Percentiles rank a stretch among this genome's conserved stretches.
Evolutionary conservation across 805 yeast genomes (phyloP).

Genomic region (Vanderwaltozyma yarrowii): DNA sequence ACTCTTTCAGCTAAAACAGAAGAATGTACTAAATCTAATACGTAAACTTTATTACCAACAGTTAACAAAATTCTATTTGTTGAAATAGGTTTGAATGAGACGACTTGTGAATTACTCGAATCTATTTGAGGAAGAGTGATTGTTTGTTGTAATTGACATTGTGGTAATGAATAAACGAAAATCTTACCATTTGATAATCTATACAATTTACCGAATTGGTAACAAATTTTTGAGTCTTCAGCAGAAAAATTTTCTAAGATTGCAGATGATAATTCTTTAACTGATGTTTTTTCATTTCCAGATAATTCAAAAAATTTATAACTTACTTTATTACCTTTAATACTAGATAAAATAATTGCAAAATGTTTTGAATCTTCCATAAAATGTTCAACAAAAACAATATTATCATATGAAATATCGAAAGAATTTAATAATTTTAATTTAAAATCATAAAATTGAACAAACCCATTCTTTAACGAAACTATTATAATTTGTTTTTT

Average conservation of each 20-base stretch:
- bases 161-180: slow-evolving; percentile 17
- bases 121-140: slow-evolving; percentile 20
- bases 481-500: slow-evolving; percentile 9
- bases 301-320: slow-evolving; percentile 17
- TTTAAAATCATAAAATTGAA: slow-evolving; percentile 21
- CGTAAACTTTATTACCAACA: slow-evolving; percentile 18
- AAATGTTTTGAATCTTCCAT: slow-evolving; percentile 10
- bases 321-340: slow-evolving; percentile 15
- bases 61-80: slow-evolving; percentile 24
- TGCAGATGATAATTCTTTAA: slow-evolving; percentile 19
- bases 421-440: slow-evolving; percentile 16
- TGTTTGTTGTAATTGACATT: slow-evolving; percentile 15
- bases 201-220: slow-evolving; percentile 22
- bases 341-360: slow-evolving; percentile 15
- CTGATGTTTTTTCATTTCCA: slow-evolving; percentile 5
- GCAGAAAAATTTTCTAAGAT: slow-evolving; percentile 16
- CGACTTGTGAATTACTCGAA: slow-evolving; percentile 3
- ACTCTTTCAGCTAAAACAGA: slow-evolving; percentile 19
- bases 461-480: slow-evolving; percentile 22
- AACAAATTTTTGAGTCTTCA: slow-evolving; percentile 15
- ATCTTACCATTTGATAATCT: slow-evolving; percentile 13
- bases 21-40: slow-evolving; percentile 22
- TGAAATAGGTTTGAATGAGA: slow-evolving; percentile 22
- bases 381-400: slow-evolving; percentile 16
- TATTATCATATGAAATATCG: slow-evolving; percentile 16